Base-by-base conservation (phyloP, 768 basidiomycete genomes). In the Boletus reticuloceps region DNA sequence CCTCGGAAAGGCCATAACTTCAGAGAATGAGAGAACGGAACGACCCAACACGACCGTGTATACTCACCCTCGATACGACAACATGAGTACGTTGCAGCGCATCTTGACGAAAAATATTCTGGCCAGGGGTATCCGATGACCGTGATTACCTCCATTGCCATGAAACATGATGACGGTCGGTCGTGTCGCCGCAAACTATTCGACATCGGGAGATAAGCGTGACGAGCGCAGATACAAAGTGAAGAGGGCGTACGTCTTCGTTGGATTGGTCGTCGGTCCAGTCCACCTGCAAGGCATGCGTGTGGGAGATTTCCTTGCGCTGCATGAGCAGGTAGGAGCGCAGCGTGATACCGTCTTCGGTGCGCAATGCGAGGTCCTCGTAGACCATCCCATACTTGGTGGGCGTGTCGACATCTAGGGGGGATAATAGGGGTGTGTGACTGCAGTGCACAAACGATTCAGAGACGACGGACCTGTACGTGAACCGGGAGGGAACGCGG, bases 101-200 rank as follows among this genome's bases (percentile, higher is more conserved):
- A 93, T 85, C 64, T 83, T 82, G 45, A 83, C 72, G 65, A 81
- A 91, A 67, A 98, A 96, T 34, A 92, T 81, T 47, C 82, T 81
- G 0, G 90, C 95, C 27, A 97, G 75, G 2, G 94, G 96, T 66
- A 98, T 81, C 25, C 96, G 82, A 66, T 98, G 96, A 1, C 96
- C 95, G 38, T 85, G 77, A 61, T 92, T 93, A 14, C 90, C 90
- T 0, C 85, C 89, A 63, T 91, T 91, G 8, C 96, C 96, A 62
- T 98, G 95, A 53, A 97, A 93, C 85, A 98, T 91, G 47, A 98
- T 70, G 3, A 98, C 78, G 0, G 94, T 97, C 2, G 96, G 96
- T 16, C 94, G 78, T 42, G 68, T 69, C 0, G 75, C 66, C 16
- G 77, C 74, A 56, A 77, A 78, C 79, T 79, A 46, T 9, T 27